Base-by-base conservation (phyloP, 805 yeast species). In the Kuraishia hungarica region DNA sequence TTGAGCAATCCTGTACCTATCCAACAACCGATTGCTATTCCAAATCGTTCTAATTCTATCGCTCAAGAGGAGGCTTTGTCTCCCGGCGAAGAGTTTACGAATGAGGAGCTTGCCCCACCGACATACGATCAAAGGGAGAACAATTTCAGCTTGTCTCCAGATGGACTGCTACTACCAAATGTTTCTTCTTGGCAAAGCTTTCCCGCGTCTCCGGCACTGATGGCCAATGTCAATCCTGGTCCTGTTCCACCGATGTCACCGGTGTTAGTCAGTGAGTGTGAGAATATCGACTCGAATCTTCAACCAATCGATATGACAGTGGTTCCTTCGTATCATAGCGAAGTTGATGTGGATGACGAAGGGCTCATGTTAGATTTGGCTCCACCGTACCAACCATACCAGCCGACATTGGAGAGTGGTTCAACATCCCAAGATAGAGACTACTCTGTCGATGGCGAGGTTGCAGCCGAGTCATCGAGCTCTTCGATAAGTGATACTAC, bases 281-380 rank as follows among this genome's bases (percentile, higher is more conserved):
- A 35, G 43, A 35, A 35, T 15, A 35, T 35, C 11, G 43, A 35
- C 4, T 8, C n/a, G 5, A 13, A 6, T 23, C 55, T 53, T 23
- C 55, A 53, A 22, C 50, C 54, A 1, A 22, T 55, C 2, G 47
- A 28, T 1, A 23, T 60, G 26, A 55, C 56, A 6, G 65, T 60
- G 11, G 64, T 64, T 1, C 72, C 72, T 1, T 59, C 59, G 1
- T 68, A 68, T 52, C 57, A 56, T 17, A 54, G 58, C 20, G 64
- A 67, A 5, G 66, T 57, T 51, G 72, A 67, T 49, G 67, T 62
- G 51, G 70, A 35, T 13, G 43, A 35, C n/a, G 43, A 64, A n/a
- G 58, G 53, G 3, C 39, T 35, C 22, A 19, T 15, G 17, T n/a
- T 39, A 13, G 53, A 52, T 13, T 23, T 52, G 28, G 53, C 53